Percentiles rank a stretch among this genome's conserved stretches.
These are phyloP conservation scores for Lepidium campestre DNA, from an alignment of 441 rosid genomes.

Conservation along the genomic window DNA sequence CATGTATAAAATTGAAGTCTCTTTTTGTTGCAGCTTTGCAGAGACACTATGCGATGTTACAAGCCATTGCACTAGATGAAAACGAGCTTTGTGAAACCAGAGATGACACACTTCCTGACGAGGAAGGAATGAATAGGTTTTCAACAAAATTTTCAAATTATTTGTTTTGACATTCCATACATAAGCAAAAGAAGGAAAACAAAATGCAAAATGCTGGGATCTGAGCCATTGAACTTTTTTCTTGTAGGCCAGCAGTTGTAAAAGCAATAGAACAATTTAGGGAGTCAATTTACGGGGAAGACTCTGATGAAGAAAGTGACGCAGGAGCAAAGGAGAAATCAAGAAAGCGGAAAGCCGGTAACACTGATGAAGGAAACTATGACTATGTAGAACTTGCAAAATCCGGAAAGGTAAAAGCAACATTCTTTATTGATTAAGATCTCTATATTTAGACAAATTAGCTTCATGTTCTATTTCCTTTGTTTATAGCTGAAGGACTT, in stretches of 20 bases:
- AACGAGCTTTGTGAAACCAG: constrained; percentile 59
- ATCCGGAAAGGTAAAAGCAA: constrained; percentile 58
- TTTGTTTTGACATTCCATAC: not conserved
- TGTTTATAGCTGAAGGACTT: constrained; percentile 71
- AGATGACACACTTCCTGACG: constrained; percentile 90
- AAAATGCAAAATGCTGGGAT: not conserved
- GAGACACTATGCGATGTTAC: constrained; percentile 83
- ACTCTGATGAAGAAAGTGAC: constrained; percentile 48
- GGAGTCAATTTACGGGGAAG: constrained; percentile 65
- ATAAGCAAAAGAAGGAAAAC: not conserved
- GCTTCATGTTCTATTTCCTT: constrained; percentile 11
- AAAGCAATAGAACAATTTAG: constrained; percentile 71
- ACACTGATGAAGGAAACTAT: constrained; percentile 51
- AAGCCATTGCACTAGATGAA: constrained; percentile 89
- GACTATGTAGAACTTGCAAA: constrained; percentile 74
- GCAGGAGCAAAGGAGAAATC: constrained; percentile 40
- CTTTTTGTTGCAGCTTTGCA: constrained; percentile 65
- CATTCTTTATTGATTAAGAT: not conserved
- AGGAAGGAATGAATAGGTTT: constrained; percentile 81
- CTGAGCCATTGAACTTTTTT: not conserved
- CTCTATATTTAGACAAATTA: not conserved
- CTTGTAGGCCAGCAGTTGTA: constrained; percentile 53
- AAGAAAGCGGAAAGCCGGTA: constrained; percentile 59
- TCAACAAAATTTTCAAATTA: not conserved
- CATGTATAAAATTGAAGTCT: not conserved